A percentile compares a stretch with the other conserved stretches of the same genome.
Evolutionary conservation across 345 rosid genomes (phyloP).

Genomic region (Conringia planisiliqua): DNA sequence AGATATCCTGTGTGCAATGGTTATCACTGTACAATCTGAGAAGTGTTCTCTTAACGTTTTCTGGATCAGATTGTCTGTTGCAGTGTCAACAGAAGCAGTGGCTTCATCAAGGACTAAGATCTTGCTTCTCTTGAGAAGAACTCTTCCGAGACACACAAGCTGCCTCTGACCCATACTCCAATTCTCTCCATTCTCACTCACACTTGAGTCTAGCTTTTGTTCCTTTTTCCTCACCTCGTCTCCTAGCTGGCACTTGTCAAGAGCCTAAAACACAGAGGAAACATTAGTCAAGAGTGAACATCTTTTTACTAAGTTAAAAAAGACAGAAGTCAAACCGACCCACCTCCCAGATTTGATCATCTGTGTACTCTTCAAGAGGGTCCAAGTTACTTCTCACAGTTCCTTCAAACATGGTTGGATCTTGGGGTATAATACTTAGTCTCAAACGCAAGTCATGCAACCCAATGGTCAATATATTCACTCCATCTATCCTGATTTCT

Average conservation of each 20-base stretch:
- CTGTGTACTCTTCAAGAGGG: constrained; percentile 83
- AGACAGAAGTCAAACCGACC: not conserved
- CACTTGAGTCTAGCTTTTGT: constrained; percentile 68
- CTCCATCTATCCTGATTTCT: constrained; percentile 61
- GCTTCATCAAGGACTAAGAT: constrained; percentile 89
- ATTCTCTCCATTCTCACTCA: constrained; percentile 80
- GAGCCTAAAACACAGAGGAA: constrained; percentile 46
- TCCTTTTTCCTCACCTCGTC: constrained; percentile 83
- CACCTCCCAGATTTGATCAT: constrained; percentile 91
- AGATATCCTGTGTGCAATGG: constrained; percentile 83
- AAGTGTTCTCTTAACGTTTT: constrained; percentile 62
- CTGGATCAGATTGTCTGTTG: constrained; percentile 83
- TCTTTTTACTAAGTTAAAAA: not conserved
- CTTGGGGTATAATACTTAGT: constrained; percentile 88
- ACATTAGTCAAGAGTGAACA: not conserved
- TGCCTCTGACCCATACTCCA: constrained; percentile 98
- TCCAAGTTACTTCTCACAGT: constrained; percentile 78
- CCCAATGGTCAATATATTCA: constrained; percentile 64
- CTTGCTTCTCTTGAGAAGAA: constrained; percentile 72
- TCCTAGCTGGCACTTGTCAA: constrained; percentile 92
- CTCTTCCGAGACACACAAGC: constrained; percentile 78
- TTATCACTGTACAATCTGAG: constrained; percentile 63
- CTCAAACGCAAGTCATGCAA: constrained; percentile 76
- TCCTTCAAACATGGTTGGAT: constrained; percentile 95
- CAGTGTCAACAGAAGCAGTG: constrained; percentile 84